A percentile compares a stretch with the other conserved stretches of the same genome.
Evolutionary conservation across 1,284 basidiomycete species (phyloP).

Genomic region (Cryptococcus maquisensis): DNA sequence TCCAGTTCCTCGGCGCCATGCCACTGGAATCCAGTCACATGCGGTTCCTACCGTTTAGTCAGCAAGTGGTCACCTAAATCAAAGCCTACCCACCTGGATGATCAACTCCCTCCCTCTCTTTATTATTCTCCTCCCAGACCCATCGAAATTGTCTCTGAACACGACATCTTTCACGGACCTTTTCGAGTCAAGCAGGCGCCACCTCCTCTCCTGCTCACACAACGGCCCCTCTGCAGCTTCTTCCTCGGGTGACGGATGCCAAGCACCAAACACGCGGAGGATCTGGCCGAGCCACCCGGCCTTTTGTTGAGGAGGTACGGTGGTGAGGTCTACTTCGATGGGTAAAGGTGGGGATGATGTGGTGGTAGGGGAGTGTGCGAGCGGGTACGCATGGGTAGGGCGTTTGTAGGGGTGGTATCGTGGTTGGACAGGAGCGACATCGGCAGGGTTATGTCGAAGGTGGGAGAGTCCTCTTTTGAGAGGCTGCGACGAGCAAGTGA

Average conservation of each 20-base stretch:
- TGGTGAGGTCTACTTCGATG: background rate
- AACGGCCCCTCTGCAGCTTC: too few relatives aligned
- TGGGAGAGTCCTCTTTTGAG: too few relatives aligned
- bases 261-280: too few relatives aligned
- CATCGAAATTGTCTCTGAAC: background rate
- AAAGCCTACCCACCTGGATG: slow-evolving; percentile 8
- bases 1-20: slow-evolving; percentile 20
- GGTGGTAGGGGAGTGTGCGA: background rate
- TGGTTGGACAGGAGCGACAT: too few relatives aligned
- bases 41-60: slow-evolving; percentile 6
- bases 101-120: slow-evolving; percentile 6
- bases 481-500: too few relatives aligned
- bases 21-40: slow-evolving; percentile 15
- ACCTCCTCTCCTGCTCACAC: too few relatives aligned
- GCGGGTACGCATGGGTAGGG: background rate
- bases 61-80: background rate
- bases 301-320: background rate
- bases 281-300: background rate
- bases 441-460: too few relatives aligned
- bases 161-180: background rate
- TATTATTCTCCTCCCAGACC: slow-evolving; percentile 7
- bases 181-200: background rate
- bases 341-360: background rate
- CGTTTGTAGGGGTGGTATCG: background rate
- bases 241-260: too few relatives aligned